Conservation (phyloP, 106 monocot species). For the Narthecium ossifragum region DNA sequence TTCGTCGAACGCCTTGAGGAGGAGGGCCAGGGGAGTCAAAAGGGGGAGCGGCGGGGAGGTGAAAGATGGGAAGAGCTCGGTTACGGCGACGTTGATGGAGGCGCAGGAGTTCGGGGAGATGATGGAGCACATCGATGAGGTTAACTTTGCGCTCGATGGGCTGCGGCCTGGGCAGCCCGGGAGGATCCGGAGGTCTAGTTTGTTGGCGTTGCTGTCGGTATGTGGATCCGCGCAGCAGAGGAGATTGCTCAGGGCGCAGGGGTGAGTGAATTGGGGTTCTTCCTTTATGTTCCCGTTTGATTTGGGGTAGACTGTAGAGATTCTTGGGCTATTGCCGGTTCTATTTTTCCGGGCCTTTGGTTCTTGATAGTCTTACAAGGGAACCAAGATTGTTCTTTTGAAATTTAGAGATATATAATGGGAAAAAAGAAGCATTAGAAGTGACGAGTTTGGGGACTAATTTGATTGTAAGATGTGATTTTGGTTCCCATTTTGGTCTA, state of each 20-base stretch:
- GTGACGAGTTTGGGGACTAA: too few species aligned
- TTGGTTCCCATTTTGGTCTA: too few species aligned
- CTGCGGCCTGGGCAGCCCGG: conserved; percentile 56
- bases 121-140: conserved; percentile 98
- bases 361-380: too few species aligned
- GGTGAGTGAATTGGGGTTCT: conserved; percentile 39
- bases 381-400: too few species aligned
- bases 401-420: too few species aligned
- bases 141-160: conserved; percentile 87
- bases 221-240: conserved; percentile 64
- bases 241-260: conserved; percentile 70
- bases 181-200: conserved; percentile 62
- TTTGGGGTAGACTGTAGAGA: too few species aligned
- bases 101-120: conserved; percentile 97
- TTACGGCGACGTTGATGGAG: conserved; percentile 86
- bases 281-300: neutral
- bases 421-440: too few species aligned
- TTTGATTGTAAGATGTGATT: too few species aligned
- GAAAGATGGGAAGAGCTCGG: neutral
- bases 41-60: conserved; percentile 5
- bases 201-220: conserved; percentile 56
- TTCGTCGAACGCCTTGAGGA: neutral
- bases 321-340: too few species aligned
- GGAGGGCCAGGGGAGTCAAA: conserved; percentile 11
- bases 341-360: too few species aligned